Evolutionary conservation across 2,329 filamentous ascomycete species (phyloP).

Genomic region (Cordyceps tenuipes): DNA sequence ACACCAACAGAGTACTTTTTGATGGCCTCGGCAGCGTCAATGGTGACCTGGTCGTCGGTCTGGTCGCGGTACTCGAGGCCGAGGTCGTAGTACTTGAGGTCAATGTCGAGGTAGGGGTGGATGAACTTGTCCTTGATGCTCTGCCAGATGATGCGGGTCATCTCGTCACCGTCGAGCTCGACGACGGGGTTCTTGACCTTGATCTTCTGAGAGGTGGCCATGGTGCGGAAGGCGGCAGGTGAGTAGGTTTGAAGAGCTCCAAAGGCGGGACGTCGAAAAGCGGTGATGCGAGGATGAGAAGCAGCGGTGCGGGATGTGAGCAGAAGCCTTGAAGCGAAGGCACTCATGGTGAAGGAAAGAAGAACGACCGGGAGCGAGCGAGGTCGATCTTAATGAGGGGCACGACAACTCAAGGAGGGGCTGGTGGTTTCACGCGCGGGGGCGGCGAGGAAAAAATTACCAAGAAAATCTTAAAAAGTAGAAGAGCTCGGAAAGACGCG

Average conservation of each 20-base stretch:
- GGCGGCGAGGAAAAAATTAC: neutral
- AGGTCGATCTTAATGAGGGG: constrained; percentile 1
- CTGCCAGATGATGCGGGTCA: constrained; percentile 99
- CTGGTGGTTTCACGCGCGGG: neutral
- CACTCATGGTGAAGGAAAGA: constrained; percentile 2
- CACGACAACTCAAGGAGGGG: neutral
- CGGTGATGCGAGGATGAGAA: constrained; percentile 21
- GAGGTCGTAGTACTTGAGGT: constrained; percentile 96
- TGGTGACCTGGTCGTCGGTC: constrained; percentile 92
- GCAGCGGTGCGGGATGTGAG: constrained; percentile 12
- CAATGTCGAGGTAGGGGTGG: constrained; percentile 88
- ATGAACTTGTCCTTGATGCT: constrained; percentile 99
- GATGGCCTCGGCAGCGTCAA: constrained; percentile 93
- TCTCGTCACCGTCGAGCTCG: constrained; percentile 90
- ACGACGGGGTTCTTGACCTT: constrained; percentile 99
- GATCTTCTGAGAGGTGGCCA: constrained; percentile 70
- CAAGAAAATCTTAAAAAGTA: neutral
- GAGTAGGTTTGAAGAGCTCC: constrained; percentile 35
- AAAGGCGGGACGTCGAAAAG: constrained; percentile 31
- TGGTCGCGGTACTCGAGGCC: constrained; percentile 91
- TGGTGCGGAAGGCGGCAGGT: constrained; percentile 62
- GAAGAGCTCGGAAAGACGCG: constrained; percentile 11
- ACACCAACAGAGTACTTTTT: constrained; percentile 98
- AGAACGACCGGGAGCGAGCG: neutral
- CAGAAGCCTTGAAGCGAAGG: constrained; percentile 4